Evolutionary conservation across 371 early-diverging fungal genomes (phyloP).

Genomic region (Entomophthora muscae): DNA sequence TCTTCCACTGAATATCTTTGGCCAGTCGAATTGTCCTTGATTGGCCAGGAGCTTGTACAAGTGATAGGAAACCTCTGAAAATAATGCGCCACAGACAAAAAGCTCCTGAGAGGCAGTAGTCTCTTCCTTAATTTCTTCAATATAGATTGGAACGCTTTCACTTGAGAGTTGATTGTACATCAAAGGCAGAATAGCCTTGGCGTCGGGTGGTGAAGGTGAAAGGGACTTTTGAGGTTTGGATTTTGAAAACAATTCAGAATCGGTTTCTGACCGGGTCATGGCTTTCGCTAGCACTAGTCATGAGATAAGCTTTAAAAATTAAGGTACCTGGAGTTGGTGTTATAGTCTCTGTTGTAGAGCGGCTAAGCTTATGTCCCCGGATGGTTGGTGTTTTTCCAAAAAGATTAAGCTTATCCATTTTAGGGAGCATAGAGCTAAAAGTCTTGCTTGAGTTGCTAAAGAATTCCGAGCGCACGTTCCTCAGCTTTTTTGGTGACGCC

Average conservation of each 20-base stretch:
- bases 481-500: neutral
- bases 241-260: no score
- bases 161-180: no score
- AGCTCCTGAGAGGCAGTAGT: neutral
- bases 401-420: neutral
- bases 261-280: no score
- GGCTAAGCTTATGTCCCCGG: neutral
- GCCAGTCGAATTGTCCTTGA: constrained; percentile 44
- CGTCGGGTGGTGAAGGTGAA: neutral
- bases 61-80: neutral
- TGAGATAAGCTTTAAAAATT: neutral
- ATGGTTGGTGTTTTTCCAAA: neutral
- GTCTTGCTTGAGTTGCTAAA: constrained; percentile 1
- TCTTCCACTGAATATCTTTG: constrained; percentile 56
- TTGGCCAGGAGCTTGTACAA: constrained; percentile 13
- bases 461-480: constrained; percentile 3
- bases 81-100: constrained; percentile 1
- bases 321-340: neutral
- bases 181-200: no score
- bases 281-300: neutral
- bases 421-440: neutral
- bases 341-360: neutral
- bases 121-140: neutral
- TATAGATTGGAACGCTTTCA: neutral
- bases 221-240: neutral